Evolutionary conservation across 1,139 yeast genomes (phyloP).

Genomic region (Saccharomyces hybrid): DNA sequence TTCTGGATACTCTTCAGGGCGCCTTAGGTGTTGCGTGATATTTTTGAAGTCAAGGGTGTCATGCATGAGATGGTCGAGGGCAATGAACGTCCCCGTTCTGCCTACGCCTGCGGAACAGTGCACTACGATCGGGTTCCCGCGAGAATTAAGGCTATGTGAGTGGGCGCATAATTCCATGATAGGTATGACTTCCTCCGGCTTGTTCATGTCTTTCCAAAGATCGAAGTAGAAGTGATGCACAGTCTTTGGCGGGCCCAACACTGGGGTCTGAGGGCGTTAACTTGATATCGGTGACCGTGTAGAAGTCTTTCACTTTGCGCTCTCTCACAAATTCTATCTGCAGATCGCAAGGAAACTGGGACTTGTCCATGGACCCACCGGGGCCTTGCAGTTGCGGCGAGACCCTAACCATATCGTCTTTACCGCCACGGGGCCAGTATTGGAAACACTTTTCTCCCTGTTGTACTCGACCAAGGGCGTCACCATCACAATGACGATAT

Average conservation of each 20-base stretch:
- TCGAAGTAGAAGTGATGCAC: constrained; percentile 39
- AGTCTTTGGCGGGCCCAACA: constrained; percentile 25
- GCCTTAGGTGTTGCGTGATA: constrained; percentile 3
- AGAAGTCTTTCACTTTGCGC: constrained; percentile 17
- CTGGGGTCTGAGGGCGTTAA: constrained; percentile 15
- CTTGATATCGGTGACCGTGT: constrained; percentile 22
- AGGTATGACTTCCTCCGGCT: constrained; percentile 35
- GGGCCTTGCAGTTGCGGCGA: constrained; percentile 19
- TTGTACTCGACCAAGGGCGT: constrained; percentile 65
- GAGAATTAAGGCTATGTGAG: constrained; percentile 25
- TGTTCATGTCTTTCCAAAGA: constrained; percentile 42
- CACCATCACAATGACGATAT: constrained; percentile 71
- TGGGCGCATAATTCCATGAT: constrained; percentile 26
- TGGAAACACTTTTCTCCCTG: constrained; percentile 63
- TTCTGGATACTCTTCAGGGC: constrained; percentile 6
- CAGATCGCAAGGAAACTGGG: constrained; percentile 18
- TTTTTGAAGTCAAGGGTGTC: constrained; percentile 26
- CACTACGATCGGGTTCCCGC: constrained; percentile 38
- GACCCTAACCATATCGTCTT: constrained; percentile 7
- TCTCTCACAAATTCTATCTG: constrained; percentile 15
- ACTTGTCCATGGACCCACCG: constrained; percentile 16
- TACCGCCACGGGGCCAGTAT: constrained; percentile 53
- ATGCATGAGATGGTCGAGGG: constrained; percentile 49
- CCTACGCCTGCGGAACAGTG: constrained; percentile 84
- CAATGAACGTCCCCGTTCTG: constrained; percentile 65